A percentile compares a stretch with the other conserved stretches of the same genome.
These are phyloP conservation scores for Fusarium mexicanum DNA, from an alignment of 2,329 filamentous ascomycete genomes.

Conservation along the genomic window DNA sequence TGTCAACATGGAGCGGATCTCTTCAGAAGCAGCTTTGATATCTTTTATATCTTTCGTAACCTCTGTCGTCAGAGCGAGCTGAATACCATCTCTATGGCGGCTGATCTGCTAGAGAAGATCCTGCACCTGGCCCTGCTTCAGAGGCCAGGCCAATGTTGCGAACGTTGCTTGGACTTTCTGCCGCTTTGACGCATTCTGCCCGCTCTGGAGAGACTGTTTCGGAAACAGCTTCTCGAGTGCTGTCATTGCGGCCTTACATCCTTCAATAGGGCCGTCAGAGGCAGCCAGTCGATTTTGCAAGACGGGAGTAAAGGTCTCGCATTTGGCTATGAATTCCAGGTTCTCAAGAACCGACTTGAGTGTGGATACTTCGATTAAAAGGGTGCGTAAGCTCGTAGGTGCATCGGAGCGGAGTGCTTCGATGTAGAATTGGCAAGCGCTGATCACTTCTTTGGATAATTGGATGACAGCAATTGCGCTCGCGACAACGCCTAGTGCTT, in stretches of 20 bases:
- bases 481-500: not conserved
- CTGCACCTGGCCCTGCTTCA: not conserved
- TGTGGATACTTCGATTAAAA: not conserved
- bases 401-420: not conserved
- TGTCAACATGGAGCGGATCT: not conserved
- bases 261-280: not conserved
- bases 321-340: not conserved
- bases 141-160: not conserved
- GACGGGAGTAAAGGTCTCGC: not conserved
- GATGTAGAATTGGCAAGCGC: not conserved
- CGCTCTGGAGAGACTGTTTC: not conserved
- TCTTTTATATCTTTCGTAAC: not conserved
- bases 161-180: not conserved
- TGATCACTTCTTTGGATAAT: not conserved
- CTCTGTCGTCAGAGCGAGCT: not conserved
- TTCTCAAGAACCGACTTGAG: not conserved
- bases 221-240: not conserved
- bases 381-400: not conserved
- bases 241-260: not conserved
- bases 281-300: not conserved
- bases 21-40: not conserved
- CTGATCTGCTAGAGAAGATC: not conserved
- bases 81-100: accelerated
- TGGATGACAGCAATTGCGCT: not conserved
- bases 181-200: not conserved